Base-by-base conservation (phyloP, 257 asterid species). In the Nicotiana attenuata region DNA sequence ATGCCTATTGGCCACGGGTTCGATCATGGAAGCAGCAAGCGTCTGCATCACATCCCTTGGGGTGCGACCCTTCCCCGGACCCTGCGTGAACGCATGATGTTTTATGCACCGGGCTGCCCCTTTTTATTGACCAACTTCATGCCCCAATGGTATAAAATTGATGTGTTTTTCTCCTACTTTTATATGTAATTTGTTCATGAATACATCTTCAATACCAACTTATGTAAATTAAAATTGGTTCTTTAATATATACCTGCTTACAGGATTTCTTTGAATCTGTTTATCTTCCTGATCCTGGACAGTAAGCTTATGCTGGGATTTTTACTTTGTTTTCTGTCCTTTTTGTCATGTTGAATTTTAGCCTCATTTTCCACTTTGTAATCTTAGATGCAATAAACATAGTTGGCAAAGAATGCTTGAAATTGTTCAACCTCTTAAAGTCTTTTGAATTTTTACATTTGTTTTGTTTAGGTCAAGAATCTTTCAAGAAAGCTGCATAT, bases 401-500 rank as follows among this genome's bases (percentile, higher is more conserved):
- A 73, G 24, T 29, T 47, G 0, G 4, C 16, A 14, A 7, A 22
- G 15, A 47, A 22, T 14, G 13, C 41, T 31, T 31, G 35, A 31
- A 31, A 31, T 31, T 0, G 10, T 11, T 71, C 20, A 41, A 71
- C n/a, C 35, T 22, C 11, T 2, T n/a, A 29, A 78, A 59, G 33
- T 7, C 28, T 26, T 53, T 28, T 53, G 35, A n/a, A 24, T 22
- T 69, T 52, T 11, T 1, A 33, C 16, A 24, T 73, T 28, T 50
- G 8, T 67, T 67, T 87, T 63, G 92, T 47, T 47, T 15, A 91
- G 97, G 80, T 20, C 82, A 86, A 71, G 90, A 85, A 77, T 85
- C 89, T 60, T 84, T 81, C 47, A 83, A 82, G 87, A 83, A 81
- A 76, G 47, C 81, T 31, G 78, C 83, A 24, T 47, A 73, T 35